Base-by-base conservation (phyloP, 768 basidiomycete genomes). In the Boletus fagicola region DNA sequence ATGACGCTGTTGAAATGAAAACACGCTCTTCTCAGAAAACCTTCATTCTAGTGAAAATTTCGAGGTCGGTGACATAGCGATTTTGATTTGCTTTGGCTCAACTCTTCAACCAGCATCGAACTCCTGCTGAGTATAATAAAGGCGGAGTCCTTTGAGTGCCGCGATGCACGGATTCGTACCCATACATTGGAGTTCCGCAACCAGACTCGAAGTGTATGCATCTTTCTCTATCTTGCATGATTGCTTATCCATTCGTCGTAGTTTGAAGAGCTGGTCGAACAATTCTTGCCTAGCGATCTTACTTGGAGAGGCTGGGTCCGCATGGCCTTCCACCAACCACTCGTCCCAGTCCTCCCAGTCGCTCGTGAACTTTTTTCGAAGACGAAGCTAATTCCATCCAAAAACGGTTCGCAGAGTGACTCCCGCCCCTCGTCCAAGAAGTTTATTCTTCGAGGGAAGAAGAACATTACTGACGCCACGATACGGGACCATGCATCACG, bases 301-400 rank as follows among this genome's bases (percentile, higher is more conserved):
- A 85, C 81, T 47, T 90, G 88, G 88, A 82, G 80, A 68, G 88
- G 88, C 16, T 91, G 89, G 89, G 80, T 90, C 35, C 88, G 87
- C 65, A 88, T 91, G 79, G 89, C 86, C 15, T 87, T 90, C 72
- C 84, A 89, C 54, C 89, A 91, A 64, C 88, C 88, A 24, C 75
- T 91, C 13, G 77, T 91, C 3, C 88, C 88, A 26, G 88, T 91
- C 4, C 76, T 90, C 16, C 88, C 88, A 6, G 88, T 90, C 7
- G 89, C 89, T 16, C 84, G 86, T 49, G 88, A 91, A 69, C 75
- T 91, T 24, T 79, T 91, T 52, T 81, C 87, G 20, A 91, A 91
- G 71, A 90, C 89, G 9, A 89, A 88, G 65, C 81, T 84, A 75
- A 83, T 84, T 50, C 76, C 83, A 11, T 71, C 75, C 61, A 74